Conservation (phyloP, 2,329 filamentous ascomycete genomes). For the Cladosporium sphaerospermum region DNA sequence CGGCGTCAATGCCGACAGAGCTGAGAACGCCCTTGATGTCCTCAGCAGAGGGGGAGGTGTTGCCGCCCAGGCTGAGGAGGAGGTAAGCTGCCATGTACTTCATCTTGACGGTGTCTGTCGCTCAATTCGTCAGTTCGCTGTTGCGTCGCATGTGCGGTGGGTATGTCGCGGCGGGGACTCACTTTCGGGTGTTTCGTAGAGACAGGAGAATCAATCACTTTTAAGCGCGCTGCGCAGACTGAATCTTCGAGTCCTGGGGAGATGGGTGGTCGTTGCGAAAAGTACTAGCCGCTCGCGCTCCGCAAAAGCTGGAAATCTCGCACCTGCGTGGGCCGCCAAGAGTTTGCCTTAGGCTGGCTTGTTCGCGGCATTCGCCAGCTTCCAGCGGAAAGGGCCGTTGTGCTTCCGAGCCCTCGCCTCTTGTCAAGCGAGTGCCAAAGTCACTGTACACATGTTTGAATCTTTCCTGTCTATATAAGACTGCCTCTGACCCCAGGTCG, state of each 20-base stretch:
- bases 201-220: constrained; percentile 97
- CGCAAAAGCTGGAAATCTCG: no score
- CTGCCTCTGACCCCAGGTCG: neutral
- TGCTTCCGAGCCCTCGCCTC: no score
- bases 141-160: neutral
- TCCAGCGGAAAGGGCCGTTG: no score
- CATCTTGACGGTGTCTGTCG: constrained; percentile 61
- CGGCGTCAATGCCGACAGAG: constrained; percentile 92
- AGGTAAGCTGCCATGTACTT: constrained; percentile 99
- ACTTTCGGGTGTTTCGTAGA: constrained; percentile 22
- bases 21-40: constrained; percentile 87
- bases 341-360: no score
- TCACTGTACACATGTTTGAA: no score
- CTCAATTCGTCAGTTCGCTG: constrained; percentile 1
- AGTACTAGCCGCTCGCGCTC: neutral
- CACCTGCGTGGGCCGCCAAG: no score
- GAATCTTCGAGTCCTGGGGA: constrained; percentile 82
- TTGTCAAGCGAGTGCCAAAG: no score
- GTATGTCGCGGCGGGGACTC: constrained; percentile 11
- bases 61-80: constrained; percentile 90
- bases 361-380: no score
- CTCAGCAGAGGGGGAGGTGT: constrained; percentile 74
- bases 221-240: constrained; percentile 99
- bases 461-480: neutral
- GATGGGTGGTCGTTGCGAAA: constrained; percentile 20